Evolutionary conservation across 768 basidiomycete species (phyloP).

Genomic region (Glaciozyma antarctica): DNA sequence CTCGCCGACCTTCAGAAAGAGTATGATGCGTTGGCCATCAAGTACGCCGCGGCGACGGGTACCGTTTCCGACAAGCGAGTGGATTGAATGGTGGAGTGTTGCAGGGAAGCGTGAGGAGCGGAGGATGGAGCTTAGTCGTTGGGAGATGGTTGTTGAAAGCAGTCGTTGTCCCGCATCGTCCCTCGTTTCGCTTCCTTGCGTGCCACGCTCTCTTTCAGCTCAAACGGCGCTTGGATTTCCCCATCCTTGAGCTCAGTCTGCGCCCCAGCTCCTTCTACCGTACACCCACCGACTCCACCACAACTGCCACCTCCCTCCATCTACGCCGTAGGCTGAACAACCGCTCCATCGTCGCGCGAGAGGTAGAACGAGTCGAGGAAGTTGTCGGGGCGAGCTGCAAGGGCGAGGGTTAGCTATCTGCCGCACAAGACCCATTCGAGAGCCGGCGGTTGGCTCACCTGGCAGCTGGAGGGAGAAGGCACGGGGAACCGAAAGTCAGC

Average conservation of each 20-base stretch:
- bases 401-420: neutral
- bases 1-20: constrained; percentile 1
- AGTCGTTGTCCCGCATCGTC: no score
- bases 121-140: no score
- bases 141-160: no score
- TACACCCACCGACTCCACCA: no score
- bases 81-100: neutral
- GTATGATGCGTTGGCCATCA: constrained; percentile 1
- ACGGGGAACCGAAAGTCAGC: neutral
- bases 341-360: constrained; percentile 29
- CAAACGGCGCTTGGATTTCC: no score
- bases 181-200: no score
- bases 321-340: constrained; percentile 25
- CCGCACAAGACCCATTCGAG: no score
- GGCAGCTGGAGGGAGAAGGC: neutral
- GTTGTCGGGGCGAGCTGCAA: constrained; percentile 24
- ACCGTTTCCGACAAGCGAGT: neutral
- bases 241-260: no score
- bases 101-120: neutral
- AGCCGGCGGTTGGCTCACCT: neutral
- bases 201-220: no score
- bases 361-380: constrained; percentile 33
- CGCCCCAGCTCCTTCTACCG: no score
- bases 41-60: neutral
- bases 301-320: no score